A percentile compares a stretch with the other conserved stretches of the same genome.
Conservation (phyloP, 257 asterid genomes). For the Solanum acaule region DNA sequence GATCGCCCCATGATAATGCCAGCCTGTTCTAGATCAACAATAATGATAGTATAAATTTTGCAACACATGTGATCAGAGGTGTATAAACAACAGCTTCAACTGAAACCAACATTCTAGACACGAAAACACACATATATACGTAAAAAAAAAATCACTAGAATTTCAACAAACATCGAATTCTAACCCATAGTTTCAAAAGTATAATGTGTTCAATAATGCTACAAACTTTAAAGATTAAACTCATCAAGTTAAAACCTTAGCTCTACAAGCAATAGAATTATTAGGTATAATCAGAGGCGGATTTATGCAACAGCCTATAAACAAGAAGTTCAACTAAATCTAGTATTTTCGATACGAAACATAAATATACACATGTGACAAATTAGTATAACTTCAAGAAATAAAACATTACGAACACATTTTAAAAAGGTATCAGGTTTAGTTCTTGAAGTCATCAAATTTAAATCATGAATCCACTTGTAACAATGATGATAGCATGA, state of each 20-base stretch:
- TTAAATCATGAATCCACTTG: background rate
- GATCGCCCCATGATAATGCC: conserved; percentile 50
- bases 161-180: background rate
- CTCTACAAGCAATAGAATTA: background rate
- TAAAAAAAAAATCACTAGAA: background rate
- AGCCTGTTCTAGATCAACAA: conserved; percentile 23
- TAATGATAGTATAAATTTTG: background rate
- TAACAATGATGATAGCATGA: background rate
- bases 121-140: background rate
- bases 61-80: background rate
- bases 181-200: background rate
- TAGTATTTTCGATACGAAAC: background rate
- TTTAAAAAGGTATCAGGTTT: background rate
- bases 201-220: background rate
- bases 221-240: background rate
- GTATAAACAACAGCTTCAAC: background rate
- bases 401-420: background rate
- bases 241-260: background rate
- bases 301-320: background rate
- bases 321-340: background rate
- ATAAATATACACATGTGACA: background rate
- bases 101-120: background rate
- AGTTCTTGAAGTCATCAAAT: background rate
- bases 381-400: background rate
- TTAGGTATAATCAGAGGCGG: background rate